Percentiles rank a stretch among this genome's conserved stretches.
Evolutionary conservation across 345 rosid species (phyloP).

Genomic region (Pelargonium nanum): DNA sequence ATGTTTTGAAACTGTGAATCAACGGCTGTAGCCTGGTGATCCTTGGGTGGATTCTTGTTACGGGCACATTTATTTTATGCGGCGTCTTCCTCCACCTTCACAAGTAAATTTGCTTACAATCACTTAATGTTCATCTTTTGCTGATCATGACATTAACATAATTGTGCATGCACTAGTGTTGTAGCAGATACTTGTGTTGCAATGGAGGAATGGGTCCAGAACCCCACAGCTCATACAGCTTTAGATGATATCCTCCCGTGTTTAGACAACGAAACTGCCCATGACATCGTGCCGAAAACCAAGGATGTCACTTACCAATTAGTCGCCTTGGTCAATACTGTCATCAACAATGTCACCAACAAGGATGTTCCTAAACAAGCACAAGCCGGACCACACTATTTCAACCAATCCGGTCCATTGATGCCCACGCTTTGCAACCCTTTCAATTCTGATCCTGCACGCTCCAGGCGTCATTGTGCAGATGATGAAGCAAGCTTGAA

Average conservation of each 20-base stretch:
- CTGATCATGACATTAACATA: neutral
- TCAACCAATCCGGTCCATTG: slow-evolving; percentile 81
- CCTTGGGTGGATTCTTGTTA: slow-evolving; percentile 84
- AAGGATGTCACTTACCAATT: slow-evolving; percentile 57
- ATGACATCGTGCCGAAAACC: slow-evolving; percentile 50
- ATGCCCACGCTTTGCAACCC: slow-evolving; percentile 83
- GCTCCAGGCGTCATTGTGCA: slow-evolving; percentile 36
- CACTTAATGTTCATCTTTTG: too few relatives aligned
- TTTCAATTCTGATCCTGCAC: slow-evolving; percentile 41
- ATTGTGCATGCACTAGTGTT: slow-evolving; percentile 30
- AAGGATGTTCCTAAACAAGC: slow-evolving; percentile 31
- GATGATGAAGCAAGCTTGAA: slow-evolving; percentile 52
- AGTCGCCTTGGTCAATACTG: slow-evolving; percentile 33
- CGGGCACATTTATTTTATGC: slow-evolving; percentile 64
- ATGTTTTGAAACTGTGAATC: neutral
- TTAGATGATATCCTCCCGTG: slow-evolving; percentile 89
- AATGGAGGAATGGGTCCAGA: slow-evolving; percentile 82
- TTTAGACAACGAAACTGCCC: slow-evolving; percentile 83
- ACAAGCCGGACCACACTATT: slow-evolving; percentile 25
- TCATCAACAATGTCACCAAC: slow-evolving; percentile 46
- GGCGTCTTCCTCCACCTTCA: slow-evolving; percentile 81
- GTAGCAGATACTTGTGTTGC: slow-evolving; percentile 80
- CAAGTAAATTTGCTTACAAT: slow-evolving; percentile 37
- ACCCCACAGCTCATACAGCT: slow-evolving; percentile 84
- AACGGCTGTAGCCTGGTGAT: slow-evolving; percentile 53